Conservation (phyloP, 2,329 filamentous ascomycete genomes). For the Trichoderma lentiforme region DNA sequence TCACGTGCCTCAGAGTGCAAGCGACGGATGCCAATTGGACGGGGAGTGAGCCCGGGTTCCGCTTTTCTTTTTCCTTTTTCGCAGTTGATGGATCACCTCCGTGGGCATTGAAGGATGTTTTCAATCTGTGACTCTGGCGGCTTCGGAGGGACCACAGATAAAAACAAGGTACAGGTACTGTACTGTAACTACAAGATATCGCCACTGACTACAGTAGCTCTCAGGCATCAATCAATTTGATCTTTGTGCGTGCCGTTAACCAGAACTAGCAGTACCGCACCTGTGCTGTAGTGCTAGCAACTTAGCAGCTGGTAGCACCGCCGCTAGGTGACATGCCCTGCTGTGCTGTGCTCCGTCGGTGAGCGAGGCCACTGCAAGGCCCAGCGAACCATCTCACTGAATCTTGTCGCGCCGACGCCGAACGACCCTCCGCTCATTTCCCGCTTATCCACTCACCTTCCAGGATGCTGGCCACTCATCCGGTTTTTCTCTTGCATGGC, state of each 20-base stretch:
- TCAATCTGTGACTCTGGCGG: slow-evolving; percentile 7
- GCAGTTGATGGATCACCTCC: not conserved
- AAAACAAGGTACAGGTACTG: not conserved
- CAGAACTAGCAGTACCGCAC: not conserved
- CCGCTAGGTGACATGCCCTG: not conserved
- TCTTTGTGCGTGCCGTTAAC: not conserved
- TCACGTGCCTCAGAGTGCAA: not conserved
- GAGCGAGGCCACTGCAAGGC: not conserved
- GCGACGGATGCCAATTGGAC: not conserved
- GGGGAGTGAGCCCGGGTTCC: not conserved
- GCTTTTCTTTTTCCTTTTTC: not conserved
- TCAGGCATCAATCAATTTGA: not conserved
- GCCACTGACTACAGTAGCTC: not conserved
- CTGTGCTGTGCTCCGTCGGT: slow-evolving; percentile 8
- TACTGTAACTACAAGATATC: not conserved
- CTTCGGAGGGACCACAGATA: not conserved
- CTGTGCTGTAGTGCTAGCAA: not conserved
- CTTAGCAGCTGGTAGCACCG: not conserved
- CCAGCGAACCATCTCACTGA: not conserved
- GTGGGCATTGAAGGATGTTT: not conserved
- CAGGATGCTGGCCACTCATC: slow-evolving; percentile 5
- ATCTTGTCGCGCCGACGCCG: slow-evolving; percentile 3
- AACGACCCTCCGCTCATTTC: slow-evolving; percentile 22
- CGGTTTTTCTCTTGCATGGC: slow-evolving; percentile 1
- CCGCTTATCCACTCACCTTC: slow-evolving; percentile 18